These are phyloP conservation scores for Botrytis hyacinthi DNA, from an alignment of 2,329 filamentous ascomycete genomes.

Conservation along the genomic window DNA sequence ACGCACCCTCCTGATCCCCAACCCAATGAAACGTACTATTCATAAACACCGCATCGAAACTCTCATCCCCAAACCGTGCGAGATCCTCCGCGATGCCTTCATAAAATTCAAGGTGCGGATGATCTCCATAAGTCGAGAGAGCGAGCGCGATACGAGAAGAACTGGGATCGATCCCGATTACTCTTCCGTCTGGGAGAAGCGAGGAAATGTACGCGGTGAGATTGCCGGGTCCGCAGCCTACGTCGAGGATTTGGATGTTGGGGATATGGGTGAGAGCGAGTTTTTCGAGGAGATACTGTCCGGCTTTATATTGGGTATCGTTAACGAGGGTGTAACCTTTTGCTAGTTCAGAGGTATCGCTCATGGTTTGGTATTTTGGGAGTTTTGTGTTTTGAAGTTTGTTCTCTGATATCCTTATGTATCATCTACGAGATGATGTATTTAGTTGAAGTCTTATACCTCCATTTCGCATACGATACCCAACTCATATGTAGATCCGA, in stretches of 20 bases:
- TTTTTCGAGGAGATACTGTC: conserved; percentile 18
- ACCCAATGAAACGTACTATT: conserved; percentile 26
- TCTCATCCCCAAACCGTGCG: conserved; percentile 8
- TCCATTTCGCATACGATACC: neutral
- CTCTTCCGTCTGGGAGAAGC: conserved; percentile 4
- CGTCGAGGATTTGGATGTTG: conserved; percentile 35
- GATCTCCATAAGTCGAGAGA: neutral
- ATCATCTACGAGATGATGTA: neutral
- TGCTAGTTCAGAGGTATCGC: conserved; percentile 26
- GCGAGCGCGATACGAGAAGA: conserved; percentile 21
- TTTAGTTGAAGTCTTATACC: no score
- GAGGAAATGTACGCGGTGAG: conserved; percentile 29
- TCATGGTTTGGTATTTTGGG: neutral
- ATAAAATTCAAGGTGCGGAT: conserved; percentile 15
- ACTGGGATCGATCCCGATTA: conserved; percentile 23
- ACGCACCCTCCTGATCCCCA: conserved; percentile 12
- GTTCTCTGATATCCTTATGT: neutral
- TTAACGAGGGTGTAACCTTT: conserved; percentile 23
- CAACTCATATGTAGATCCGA: no score
- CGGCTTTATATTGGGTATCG: conserved; percentile 21
- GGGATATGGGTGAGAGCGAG: conserved; percentile 9
- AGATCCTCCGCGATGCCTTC: conserved; percentile 21
- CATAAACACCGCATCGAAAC: conserved; percentile 22
- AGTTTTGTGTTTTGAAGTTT: fast-evolving
- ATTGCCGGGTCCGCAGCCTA: conserved; percentile 41